These are phyloP conservation scores for Gamsiella multidivaricata DNA, from an alignment of 192 early-diverging fungal genomes.

Conservation along the genomic window DNA sequence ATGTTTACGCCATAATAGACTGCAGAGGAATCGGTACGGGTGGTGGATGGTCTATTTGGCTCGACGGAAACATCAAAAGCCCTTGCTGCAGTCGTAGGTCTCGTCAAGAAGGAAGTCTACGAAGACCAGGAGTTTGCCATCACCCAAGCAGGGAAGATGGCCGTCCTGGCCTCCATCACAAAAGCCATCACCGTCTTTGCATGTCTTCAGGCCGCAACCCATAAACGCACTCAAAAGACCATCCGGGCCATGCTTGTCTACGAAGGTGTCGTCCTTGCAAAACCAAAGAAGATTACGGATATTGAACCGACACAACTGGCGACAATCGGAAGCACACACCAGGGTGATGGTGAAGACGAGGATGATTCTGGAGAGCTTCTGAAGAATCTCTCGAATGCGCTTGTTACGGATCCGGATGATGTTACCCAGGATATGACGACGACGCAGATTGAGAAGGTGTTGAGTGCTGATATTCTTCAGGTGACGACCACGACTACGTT, in stretches of 20 bases:
- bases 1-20: too few species aligned
- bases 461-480: constrained; percentile 48
- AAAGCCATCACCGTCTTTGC: constrained; percentile 90
- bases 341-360: constrained; percentile 60
- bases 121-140: constrained; percentile 74
- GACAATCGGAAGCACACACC: constrained; percentile 10
- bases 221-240: constrained; percentile 62
- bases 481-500: constrained; percentile 47
- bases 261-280: constrained; percentile 69
- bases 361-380: constrained; percentile 39
- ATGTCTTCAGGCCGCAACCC: constrained; percentile 84
- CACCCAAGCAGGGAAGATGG: constrained; percentile 71
- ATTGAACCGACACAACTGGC: constrained; percentile 36
- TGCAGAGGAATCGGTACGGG: constrained; percentile 87
- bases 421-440: constrained; percentile 51
- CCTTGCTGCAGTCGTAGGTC: constrained; percentile 80
- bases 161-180: constrained; percentile 75
- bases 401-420: constrained; percentile 48
- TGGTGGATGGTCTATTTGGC: constrained; percentile 96
- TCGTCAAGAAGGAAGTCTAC: constrained; percentile 80
- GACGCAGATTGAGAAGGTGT: constrained; percentile 44
- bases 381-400: constrained; percentile 37
- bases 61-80: constrained; percentile 93
- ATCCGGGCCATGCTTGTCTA: constrained; percentile 62
- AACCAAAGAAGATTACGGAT: constrained; percentile 45